A percentile compares a stretch with the other conserved stretches of the same genome.
phyloP scores from a whole-genome alignment of 495 filamentous ascomycete genomes.

The Lentithecium fluviatile region DNA sequence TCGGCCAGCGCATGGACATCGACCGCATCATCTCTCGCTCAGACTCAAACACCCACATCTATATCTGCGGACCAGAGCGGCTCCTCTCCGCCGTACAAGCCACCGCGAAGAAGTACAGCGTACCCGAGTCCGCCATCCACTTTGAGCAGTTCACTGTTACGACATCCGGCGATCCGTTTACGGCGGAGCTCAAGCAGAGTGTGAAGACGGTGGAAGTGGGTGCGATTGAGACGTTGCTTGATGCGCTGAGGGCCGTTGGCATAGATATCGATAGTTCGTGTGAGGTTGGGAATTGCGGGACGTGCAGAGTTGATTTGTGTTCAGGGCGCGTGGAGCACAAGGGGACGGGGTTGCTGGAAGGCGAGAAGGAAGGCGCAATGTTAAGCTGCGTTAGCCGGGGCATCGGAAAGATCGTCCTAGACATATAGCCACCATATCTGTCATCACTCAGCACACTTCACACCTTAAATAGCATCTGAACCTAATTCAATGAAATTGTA shows the following conservation, averaged over 20 bases:
- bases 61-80: slow-evolving; percentile 54
- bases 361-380: slow-evolving; percentile 49
- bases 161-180: slow-evolving; percentile 56
- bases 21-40: slow-evolving; percentile 42
- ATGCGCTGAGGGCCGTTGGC: slow-evolving; percentile 46
- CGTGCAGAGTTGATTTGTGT: slow-evolving; percentile 53
- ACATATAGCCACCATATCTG: slow-evolving; percentile 27
- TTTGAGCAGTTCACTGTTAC: slow-evolving; percentile 56
- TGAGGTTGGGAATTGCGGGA: slow-evolving; percentile 60
- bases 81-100: slow-evolving; percentile 50
- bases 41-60: slow-evolving; percentile 53
- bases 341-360: slow-evolving; percentile 48
- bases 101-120: slow-evolving; percentile 41
- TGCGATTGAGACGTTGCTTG: slow-evolving; percentile 44
- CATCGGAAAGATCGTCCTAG: slow-evolving; percentile 42
- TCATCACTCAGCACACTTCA: neutral
- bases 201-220: slow-evolving; percentile 43
- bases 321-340: slow-evolving; percentile 55
- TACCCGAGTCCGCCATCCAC: slow-evolving; percentile 52
- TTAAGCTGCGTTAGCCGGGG: slow-evolving; percentile 45
- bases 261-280: slow-evolving; percentile 53
- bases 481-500: too few relatives aligned
- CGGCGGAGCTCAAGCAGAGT: slow-evolving; percentile 46
- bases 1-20: slow-evolving; percentile 52
- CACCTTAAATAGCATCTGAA: too few relatives aligned